Evolutionary conservation across 805 yeast genomes (phyloP), one percentile per base, ranked within the genome.

Genomic region (Starmera amethionina): DNA sequence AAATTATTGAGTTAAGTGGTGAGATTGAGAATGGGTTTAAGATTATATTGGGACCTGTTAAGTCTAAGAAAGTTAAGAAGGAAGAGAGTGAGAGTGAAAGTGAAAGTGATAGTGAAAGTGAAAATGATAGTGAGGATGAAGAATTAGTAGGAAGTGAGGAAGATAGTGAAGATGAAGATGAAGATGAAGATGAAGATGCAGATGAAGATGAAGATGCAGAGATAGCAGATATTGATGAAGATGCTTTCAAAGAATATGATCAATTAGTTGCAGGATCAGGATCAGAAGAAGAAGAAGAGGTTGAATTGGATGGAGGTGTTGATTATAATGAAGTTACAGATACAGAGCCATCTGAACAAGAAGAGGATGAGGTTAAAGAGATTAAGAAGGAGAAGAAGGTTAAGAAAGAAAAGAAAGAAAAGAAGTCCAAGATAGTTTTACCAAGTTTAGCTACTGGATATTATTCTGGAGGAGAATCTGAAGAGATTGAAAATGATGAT

Each of bases 401-500:
- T 35, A 50, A 45, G 38, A 53, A 48, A 28, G 46, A 52, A 34
- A 49, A 43, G 40, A 45, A 49, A 36, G 41, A 52, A 32, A 49
- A 50, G 33, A 50, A 56, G 32, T 49, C 56, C 12, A 52, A 62
- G 38, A 44, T 54, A 39, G 59, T 63, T 14, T 67, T 87, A 12
- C 96, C 96, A 1, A 78, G 75, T 36, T 65, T 88, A 38, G 78
- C 81, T 40, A 64, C 75, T 1, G 98, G 98, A 5, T 93, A 85
- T 59, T 73, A 73, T 44, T 87, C 96, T 5, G 94, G 87, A 5
- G 96, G 83, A 3, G 38, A 36, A 3, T 79, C 85, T 1, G 94
- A 84, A 13, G 81, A 74, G 34, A 65, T 60, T 36, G 65, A 60
- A 29, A 70, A 67, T 30, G 70, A 68, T 51, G 57, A 65, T 36